These are phyloP conservation scores for Cryphonectria radicalis DNA, from an alignment of 2,329 filamentous ascomycete genomes.

Conservation along the genomic window DNA sequence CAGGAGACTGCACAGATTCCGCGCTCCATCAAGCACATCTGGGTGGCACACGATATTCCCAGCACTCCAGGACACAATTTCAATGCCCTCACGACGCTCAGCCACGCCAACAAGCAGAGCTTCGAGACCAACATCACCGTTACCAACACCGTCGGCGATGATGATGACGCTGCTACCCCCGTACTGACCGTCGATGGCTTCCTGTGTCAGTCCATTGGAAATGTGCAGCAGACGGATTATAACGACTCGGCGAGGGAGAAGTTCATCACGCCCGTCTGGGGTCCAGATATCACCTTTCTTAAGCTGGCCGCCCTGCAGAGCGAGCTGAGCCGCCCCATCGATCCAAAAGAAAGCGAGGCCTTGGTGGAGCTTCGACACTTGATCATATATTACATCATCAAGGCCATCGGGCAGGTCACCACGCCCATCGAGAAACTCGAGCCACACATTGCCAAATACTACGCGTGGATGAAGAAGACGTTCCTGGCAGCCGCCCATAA, in stretches of 20 bases:
- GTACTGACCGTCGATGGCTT: neutral
- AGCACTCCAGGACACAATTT: neutral
- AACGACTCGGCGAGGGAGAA: neutral
- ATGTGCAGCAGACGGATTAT: neutral
- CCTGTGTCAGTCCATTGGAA: constrained; percentile 7
- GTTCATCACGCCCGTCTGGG: neutral
- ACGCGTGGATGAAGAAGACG: constrained; percentile 14
- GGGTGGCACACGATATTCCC: neutral
- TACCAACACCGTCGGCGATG: neutral
- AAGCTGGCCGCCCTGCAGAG: neutral
- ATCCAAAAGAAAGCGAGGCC: neutral
- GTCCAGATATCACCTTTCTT: constrained; percentile 2
- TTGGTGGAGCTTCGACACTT: constrained; percentile 15
- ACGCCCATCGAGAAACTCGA: neutral
- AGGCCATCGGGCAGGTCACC: neutral
- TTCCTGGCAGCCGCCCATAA: constrained; percentile 9
- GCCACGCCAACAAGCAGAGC: constrained; percentile 7
- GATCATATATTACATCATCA: constrained; percentile 24
- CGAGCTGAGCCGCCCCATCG: neutral
- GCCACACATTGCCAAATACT: constrained; percentile 1
- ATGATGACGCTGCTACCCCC: neutral
- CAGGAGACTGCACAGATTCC: constrained; percentile 1
- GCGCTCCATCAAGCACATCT: constrained; percentile 1
- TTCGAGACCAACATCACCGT: constrained; percentile 4
- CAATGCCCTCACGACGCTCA: neutral